Conservation (phyloP, 208 protist genomes). For the Trypanosoma theileri region DNA sequence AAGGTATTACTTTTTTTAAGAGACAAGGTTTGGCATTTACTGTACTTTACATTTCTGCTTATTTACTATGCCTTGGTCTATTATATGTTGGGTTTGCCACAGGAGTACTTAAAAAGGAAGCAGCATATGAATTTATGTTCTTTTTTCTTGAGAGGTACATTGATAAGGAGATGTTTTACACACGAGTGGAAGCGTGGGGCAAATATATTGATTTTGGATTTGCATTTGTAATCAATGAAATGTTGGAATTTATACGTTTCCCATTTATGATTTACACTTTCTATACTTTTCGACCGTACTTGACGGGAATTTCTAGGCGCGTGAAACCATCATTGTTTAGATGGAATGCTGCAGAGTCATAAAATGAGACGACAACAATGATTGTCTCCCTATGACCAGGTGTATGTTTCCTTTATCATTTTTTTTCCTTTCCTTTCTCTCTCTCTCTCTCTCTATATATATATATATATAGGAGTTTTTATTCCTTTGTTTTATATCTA, state of each 20-base stretch:
- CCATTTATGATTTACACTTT: constrained; percentile 77
- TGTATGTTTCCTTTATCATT: not conserved
- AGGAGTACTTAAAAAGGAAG: constrained; percentile 67
- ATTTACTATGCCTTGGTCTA: constrained; percentile 49
- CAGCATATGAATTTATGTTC: constrained; percentile 74
- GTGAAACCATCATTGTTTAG: constrained; percentile 77
- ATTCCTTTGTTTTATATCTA: not conserved
- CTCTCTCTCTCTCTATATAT: constrained; percentile 9
- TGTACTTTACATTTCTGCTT: constrained; percentile 53
- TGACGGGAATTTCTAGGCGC: constrained; percentile 55
- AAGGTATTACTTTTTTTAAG: constrained; percentile 79
- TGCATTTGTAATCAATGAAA: constrained; percentile 88
- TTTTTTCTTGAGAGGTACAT: constrained; percentile 56
- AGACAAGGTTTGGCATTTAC: constrained; percentile 76
- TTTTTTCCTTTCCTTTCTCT: constrained; percentile 22
- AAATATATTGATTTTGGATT: constrained; percentile 88
- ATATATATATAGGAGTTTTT: not conserved
- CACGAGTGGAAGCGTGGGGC: constrained; percentile 75
- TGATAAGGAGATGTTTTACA: constrained; percentile 74
- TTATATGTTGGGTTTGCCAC: constrained; percentile 78
- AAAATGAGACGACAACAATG: not conserved
- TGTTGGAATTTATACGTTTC: constrained; percentile 74
- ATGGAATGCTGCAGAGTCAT: constrained; percentile 58
- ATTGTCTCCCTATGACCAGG: not conserved
- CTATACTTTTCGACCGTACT: constrained; percentile 57